Evolutionary conservation across 1,284 basidiomycete genomes (phyloP).

Genomic region (Prillingera fragicola): DNA sequence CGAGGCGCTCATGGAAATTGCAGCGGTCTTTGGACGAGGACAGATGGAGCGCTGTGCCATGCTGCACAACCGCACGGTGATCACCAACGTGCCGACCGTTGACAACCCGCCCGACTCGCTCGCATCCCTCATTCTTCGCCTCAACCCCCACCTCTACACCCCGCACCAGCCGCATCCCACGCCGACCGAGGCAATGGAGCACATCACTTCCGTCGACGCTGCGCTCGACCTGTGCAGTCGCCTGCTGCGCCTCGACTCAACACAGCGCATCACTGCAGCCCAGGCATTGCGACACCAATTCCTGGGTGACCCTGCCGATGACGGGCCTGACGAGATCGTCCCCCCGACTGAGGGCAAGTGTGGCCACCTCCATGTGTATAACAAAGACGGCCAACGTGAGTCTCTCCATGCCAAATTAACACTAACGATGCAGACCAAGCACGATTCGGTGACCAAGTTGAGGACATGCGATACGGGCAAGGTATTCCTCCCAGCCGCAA

Average conservation of each 20-base stretch:
- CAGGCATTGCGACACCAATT: slow-evolving; percentile 73
- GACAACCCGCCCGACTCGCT: slow-evolving; percentile 62
- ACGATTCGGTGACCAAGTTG: slow-evolving; percentile 26
- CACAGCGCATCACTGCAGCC: slow-evolving; percentile 67
- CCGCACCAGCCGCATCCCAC: slow-evolving; percentile 49
- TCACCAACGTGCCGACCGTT: slow-evolving; percentile 75
- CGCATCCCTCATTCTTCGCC: slow-evolving; percentile 64
- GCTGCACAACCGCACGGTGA: slow-evolving; percentile 80
- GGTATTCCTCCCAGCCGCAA: slow-evolving; percentile 27
- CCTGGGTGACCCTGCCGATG: slow-evolving; percentile 48
- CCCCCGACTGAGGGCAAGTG: slow-evolving; percentile 34
- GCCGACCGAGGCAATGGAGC: slow-evolving; percentile 41
- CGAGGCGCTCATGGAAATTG: slow-evolving; percentile 93
- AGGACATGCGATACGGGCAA: slow-evolving; percentile 41
- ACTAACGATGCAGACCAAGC: slow-evolving; percentile 26
- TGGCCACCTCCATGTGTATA: slow-evolving; percentile 31
- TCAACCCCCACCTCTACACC: slow-evolving; percentile 67
- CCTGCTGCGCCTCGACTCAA: slow-evolving; percentile 68
- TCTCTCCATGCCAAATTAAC: neutral
- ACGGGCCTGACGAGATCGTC: slow-evolving; percentile 22
- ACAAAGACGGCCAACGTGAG: slow-evolving; percentile 36
- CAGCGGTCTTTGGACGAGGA: slow-evolving; percentile 74
- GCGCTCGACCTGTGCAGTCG: slow-evolving; percentile 68
- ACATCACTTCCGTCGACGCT: slow-evolving; percentile 56
- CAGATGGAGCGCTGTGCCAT: slow-evolving; percentile 81